phyloP scores from a whole-genome alignment of 352 stramenopile species.

The Pythium diclinum region DNA sequence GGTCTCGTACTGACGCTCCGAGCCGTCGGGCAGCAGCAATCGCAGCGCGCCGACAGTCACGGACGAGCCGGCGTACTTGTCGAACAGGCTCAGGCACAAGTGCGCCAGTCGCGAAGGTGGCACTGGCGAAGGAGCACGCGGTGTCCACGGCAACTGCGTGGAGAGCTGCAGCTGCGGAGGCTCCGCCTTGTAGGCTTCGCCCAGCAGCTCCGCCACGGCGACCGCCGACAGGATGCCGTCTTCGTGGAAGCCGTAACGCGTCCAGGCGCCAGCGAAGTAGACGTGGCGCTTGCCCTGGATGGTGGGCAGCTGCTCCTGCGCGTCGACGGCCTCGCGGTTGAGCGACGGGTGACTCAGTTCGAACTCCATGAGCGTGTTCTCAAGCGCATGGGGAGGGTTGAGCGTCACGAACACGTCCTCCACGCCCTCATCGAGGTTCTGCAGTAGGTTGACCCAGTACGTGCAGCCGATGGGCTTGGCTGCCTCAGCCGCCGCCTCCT shows the following conservation, averaged over 20 bases:
- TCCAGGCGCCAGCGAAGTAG: conserved; percentile 89
- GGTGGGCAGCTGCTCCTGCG: conserved; percentile 40
- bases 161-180: neutral
- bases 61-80: conserved; percentile 22
- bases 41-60: conserved; percentile 19
- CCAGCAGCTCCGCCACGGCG: conserved; percentile 18
- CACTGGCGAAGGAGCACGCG: conserved; percentile 21
- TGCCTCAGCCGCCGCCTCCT: conserved; percentile 31
- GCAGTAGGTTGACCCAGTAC: conserved; percentile 86
- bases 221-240: conserved; percentile 52
- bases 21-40: conserved; percentile 25
- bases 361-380: conserved; percentile 45
- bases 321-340: conserved; percentile 48
- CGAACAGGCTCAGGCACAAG: conserved; percentile 19
- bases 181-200: conserved; percentile 18
- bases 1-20: conserved; percentile 16
- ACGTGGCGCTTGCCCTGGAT: conserved; percentile 72
- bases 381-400: conserved; percentile 66
- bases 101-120: conserved; percentile 19
- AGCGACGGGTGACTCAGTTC: conserved; percentile 80
- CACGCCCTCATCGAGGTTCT: conserved; percentile 64
- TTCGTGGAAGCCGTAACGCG: conserved; percentile 91
- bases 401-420: conserved; percentile 84
- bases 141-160: conserved; percentile 17
- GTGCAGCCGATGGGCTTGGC: conserved; percentile 44